These are phyloP conservation scores for Solanum chilense DNA, from an alignment of 257 asterid genomes.

Conservation along the genomic window DNA sequence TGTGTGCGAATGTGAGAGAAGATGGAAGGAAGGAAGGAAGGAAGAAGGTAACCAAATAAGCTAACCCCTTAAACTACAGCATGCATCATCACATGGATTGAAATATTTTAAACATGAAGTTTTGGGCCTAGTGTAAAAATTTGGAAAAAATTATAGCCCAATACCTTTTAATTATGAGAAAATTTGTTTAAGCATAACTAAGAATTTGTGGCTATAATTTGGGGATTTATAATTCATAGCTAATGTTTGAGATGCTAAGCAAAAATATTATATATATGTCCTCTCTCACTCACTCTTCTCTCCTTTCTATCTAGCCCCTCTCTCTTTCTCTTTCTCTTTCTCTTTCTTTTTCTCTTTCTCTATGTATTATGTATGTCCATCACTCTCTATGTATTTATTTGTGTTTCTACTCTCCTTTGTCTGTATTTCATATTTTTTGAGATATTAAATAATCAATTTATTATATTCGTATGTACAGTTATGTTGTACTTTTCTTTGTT, in stretches of 20 bases:
- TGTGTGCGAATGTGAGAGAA: background rate
- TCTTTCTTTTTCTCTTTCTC: too few species aligned
- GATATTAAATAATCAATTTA: background rate
- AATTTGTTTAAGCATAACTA: background rate
- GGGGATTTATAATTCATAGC: background rate
- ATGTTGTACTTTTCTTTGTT: background rate
- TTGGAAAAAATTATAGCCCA: background rate
- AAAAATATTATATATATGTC: too few species aligned
- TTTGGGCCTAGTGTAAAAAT: background rate
- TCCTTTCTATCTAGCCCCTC: too few species aligned
- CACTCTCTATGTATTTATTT: too few species aligned
- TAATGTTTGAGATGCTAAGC: background rate
- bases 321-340: too few species aligned
- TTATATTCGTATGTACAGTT: too few species aligned
- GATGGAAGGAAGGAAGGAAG: background rate
- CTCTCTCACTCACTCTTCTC: background rate
- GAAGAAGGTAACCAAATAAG: background rate
- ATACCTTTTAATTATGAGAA: background rate
- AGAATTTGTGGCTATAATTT: background rate
- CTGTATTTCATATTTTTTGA: too few species aligned
- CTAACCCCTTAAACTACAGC: background rate
- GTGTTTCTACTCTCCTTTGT: too few species aligned
- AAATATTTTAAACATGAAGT: background rate
- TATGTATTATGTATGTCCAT: too few species aligned
- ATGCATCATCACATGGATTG: background rate